Evolutionary conservation across 768 basidiomycete genomes (phyloP).

Genomic region (Hebeloma cylindrosporum): DNA sequence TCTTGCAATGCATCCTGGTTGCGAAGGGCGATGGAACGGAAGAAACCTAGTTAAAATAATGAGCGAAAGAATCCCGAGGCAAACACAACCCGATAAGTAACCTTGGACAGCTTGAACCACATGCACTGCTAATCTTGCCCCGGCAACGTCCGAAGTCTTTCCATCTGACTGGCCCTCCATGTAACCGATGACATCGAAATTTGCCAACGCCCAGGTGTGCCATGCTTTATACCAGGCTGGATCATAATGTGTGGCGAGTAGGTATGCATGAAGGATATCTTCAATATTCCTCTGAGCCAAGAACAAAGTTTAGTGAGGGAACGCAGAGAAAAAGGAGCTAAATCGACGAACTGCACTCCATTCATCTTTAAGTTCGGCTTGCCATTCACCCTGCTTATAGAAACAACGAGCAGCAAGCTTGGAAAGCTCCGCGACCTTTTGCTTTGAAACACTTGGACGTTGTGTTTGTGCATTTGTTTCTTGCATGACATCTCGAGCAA

Average conservation of each 20-base stretch:
- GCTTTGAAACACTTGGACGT: constrained; percentile 53
- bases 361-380: constrained; percentile 72
- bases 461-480: constrained; percentile 52
- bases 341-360: constrained; percentile 70
- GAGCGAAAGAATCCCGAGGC: background rate
- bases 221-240: constrained; percentile 99
- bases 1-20: constrained; percentile 94
- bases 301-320: background rate
- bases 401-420: constrained; percentile 93
- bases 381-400: constrained; percentile 97
- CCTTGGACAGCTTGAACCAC: constrained; percentile 94
- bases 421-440: constrained; percentile 66
- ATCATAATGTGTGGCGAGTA: constrained; percentile 87
- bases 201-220: constrained; percentile 98
- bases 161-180: constrained; percentile 67
- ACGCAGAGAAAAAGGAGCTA: background rate
- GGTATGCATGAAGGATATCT: constrained; percentile 83
- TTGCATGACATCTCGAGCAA: constrained; percentile 71
- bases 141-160: constrained; percentile 56
- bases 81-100: constrained; percentile 31
- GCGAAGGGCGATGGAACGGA: constrained; percentile 89
- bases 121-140: constrained; percentile 69
- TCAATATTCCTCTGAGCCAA: constrained; percentile 65
- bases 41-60: constrained; percentile 64
- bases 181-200: constrained; percentile 88